Evolutionary conservation across 2,329 filamentous ascomycete genomes (phyloP).

Genomic region (Neopestalotiopsis clavispora): DNA sequence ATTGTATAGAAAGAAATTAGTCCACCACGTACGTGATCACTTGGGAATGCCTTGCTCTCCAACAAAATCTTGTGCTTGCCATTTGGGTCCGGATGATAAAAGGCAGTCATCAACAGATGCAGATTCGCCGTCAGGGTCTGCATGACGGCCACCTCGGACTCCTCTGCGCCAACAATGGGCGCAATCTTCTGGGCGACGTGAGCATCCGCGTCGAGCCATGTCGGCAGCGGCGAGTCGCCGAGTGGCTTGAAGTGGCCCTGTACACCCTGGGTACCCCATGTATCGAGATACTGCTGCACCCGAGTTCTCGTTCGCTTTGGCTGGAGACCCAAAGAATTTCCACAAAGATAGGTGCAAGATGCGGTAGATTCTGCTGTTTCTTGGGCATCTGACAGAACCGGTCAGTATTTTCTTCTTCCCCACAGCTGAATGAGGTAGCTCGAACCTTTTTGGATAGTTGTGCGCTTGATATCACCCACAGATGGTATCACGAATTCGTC

Average conservation of each 20-base stretch:
- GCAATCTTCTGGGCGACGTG: constrained; percentile 69
- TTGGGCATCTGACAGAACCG: constrained; percentile 13
- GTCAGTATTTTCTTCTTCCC: not conserved
- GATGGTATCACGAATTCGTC: constrained; percentile 37
- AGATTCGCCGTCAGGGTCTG: constrained; percentile 79
- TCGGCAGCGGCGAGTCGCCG: constrained; percentile 62
- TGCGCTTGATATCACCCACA: constrained; percentile 34
- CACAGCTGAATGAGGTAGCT: not conserved
- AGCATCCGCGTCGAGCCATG: constrained; percentile 76
- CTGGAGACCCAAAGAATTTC: constrained; percentile 80
- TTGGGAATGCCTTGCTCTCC: constrained; percentile 81
- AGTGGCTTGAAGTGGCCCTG: constrained; percentile 75
- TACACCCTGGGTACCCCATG: constrained; percentile 79
- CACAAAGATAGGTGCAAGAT: constrained; percentile 72
- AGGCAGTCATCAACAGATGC: constrained; percentile 78
- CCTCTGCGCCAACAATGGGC: constrained; percentile 71
- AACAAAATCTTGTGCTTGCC: constrained; percentile 74
- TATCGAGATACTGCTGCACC: constrained; percentile 70
- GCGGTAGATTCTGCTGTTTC: constrained; percentile 30
- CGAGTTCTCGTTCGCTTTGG: constrained; percentile 68
- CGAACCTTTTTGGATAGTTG: constrained; percentile 30
- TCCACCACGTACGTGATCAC: constrained; percentile 67
- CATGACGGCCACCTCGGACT: constrained; percentile 78
- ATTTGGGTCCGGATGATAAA: constrained; percentile 70
- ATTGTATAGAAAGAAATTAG: constrained; percentile 27